Conservation (phyloP, 495 filamentous ascomycete species). For the Aspergillus sparsus region DNA sequence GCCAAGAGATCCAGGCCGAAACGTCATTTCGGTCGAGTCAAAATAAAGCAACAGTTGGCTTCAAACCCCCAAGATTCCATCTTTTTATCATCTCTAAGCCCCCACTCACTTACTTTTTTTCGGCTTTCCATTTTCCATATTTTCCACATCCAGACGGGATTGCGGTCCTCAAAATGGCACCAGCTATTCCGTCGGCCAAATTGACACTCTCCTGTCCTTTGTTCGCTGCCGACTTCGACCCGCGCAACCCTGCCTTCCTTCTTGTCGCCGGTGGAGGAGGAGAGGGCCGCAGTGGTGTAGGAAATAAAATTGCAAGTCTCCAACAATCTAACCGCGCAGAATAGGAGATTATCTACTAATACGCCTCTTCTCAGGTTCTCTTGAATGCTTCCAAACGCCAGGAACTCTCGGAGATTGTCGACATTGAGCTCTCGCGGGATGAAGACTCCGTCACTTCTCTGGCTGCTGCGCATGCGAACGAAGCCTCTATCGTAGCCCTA, state of each 20-base stretch:
- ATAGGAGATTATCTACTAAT: neutral
- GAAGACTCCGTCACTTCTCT: conserved; percentile 92
- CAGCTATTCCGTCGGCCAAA: conserved; percentile 60
- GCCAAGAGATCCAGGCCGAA: conserved; percentile 42
- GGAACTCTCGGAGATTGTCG: conserved; percentile 64
- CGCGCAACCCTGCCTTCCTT: conserved; percentile 69
- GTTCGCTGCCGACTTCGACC: conserved; percentile 86
- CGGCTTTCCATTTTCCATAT: neutral
- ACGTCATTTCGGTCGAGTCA: conserved; percentile 15
- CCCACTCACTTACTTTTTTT: neutral
- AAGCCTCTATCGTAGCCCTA: conserved; percentile 61
- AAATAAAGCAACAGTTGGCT: conserved; percentile 14
- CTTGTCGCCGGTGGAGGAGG: conserved; percentile 92
- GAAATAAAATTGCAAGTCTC: conserved; percentile 79
- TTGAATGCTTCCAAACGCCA: conserved; percentile 65
- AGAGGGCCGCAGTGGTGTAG: conserved; percentile 78
- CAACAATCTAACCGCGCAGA: conserved; percentile 1
- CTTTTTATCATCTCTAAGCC: conserved; percentile 21
- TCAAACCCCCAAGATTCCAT: conserved; percentile 12
- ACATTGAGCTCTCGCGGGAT: conserved; percentile 78
- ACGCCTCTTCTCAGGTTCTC: conserved; percentile 52
- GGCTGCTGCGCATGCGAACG: conserved; percentile 59
- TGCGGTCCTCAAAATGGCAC: conserved; percentile 43
- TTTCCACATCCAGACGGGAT: neutral
- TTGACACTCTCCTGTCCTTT: conserved; percentile 82